Evolutionary conservation across 345 rosid genomes (phyloP), one percentile per base, ranked within the genome.

Genomic region (Acer negundo): DNA sequence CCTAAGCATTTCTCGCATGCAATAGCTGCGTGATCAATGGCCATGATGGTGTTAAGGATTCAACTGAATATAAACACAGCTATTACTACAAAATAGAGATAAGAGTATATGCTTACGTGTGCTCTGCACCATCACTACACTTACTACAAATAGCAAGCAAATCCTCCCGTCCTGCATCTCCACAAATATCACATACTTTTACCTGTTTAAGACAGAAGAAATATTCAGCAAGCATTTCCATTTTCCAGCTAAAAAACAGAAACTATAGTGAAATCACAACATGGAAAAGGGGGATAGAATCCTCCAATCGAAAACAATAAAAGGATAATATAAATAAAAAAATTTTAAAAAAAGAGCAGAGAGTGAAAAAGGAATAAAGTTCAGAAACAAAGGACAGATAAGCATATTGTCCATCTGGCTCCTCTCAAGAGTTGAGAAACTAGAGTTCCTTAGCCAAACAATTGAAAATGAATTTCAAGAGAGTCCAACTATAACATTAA

Each of bases 51-150:
- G 73, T 77, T 63, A 74, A 71, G 64, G 20, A 71, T 47, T 69
- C n/a, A 28, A 44, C 42, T 72, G 44, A 81, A 59, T 42, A 70
- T 8, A 42, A 40, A 70, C 56, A 51, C 19, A 3, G 12, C 44
- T 53, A 67, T n/a, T 47, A 74, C 2, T 46, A 53, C 31, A 65
- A 59, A 70, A 69, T 38, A 74, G 19, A 69, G 49, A 58, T 55
- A 62, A 69, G 70, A 62, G 23, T 78, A 77, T 70, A 76, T n/a
- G 31, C 97, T 90, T 92, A 97, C 99, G 85, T 97, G 89, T 97
- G 99, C 88, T 97, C 98, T 76, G 98, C 99, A 76, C 99, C 99
- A 87, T 97, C 99, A 80, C 84, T 82, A 85, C 99, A 97, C 82
- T 88, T 82, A 73, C 96, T 86, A 83, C 99, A 97, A 81, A 90